Evolutionary conservation across 2,329 filamentous ascomycete genomes (phyloP), one percentile per base, ranked within the genome.

Genomic region (Hypoxylon sp.): DNA sequence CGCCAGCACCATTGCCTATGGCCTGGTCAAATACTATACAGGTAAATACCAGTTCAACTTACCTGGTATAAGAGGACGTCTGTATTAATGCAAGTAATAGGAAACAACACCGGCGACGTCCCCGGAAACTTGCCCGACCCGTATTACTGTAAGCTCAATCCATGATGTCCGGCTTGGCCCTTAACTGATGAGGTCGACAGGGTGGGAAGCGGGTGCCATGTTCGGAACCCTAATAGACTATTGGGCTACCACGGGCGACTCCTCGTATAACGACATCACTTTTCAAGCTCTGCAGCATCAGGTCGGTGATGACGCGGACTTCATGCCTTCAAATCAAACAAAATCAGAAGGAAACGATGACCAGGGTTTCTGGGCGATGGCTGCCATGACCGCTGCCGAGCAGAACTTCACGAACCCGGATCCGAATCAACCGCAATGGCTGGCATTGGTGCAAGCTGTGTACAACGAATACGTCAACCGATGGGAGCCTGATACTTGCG

Each of bases 191-290:
- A 39, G 32, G 10, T 32, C 24, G 2, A 65, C 57, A 81, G 89
- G 83, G 91, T 93, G 91, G 91, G 89, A 92, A 78, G 88, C 89
- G 0, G 88, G 89, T n/a, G 88, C 89, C 54, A 85, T 93, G 84
- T 92, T 93, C 73, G 76, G 75, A 15, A 74, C 77, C 4, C 70
- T 81, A 59, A 74, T 83, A 62, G 80, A 82, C 69, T 83, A 83
- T 70, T 81, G 78, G 75, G 76, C 77, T 29, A 72, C 78, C 29
- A 83, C 81, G 0, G 79, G 79, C 17, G 87, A 89, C 75, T 71
- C 77, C 2, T 82, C 81, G 11, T 89, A 88, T 76, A 87, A 88
- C 73, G 77, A 80, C 15, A 75, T 75, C 42, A 71, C 74, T 10
- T 59, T 73, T 7, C 75, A 84, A 68, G 84, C 80, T 2, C 73